Base-by-base conservation (phyloP, 129 eudicot species). In the Centella asiatica region DNA sequence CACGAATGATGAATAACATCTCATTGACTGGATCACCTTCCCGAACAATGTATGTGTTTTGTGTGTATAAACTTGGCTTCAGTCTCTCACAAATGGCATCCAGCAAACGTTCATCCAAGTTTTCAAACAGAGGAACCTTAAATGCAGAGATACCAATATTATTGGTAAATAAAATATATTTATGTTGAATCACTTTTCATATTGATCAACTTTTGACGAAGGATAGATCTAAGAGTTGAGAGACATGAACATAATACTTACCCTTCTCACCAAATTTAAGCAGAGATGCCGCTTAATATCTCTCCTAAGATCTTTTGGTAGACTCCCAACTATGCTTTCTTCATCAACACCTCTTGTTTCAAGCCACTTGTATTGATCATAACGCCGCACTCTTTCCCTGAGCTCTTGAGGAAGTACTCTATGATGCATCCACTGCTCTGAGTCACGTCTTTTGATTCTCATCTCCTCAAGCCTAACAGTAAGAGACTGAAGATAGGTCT, bases 401-500 rank as follows among this genome's bases (percentile, higher is more conserved):
- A 89, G 97, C 37, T 83, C 95, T 45, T 78, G 84, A 34, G 97
- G 97, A 64, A 89, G 92, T 34, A 89, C 75, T 60, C 97, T 76
- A 71, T 89, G 97, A 83, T 85, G 97, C 97, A 89, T 89, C 97
- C 97, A 89, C 59, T 85, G 95, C 81, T 89, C 97, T 1, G 97
- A 83, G 72, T 89, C 97, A 49, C 92, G 78, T 51, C 90, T 80
- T 71, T 89, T 89, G 51, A 89, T 72, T 67, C 97, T 80, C 95
- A 85, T 89, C 77, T 85, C 97, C 76, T 89, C 97, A 17, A 89
- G 75, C 17, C 97, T 84, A 76, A 89, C 92, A 31, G 95, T 77
- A 13, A 85, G 88, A 19, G 97, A 89, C 62, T 89, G 97, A 64
- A 89, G 95, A 72, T 85, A 89, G 6, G 97, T 85, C 97, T 89